These are phyloP conservation scores for Claviceps arundinis DNA, from an alignment of 2,329 filamentous ascomycete genomes.

Conservation along the genomic window DNA sequence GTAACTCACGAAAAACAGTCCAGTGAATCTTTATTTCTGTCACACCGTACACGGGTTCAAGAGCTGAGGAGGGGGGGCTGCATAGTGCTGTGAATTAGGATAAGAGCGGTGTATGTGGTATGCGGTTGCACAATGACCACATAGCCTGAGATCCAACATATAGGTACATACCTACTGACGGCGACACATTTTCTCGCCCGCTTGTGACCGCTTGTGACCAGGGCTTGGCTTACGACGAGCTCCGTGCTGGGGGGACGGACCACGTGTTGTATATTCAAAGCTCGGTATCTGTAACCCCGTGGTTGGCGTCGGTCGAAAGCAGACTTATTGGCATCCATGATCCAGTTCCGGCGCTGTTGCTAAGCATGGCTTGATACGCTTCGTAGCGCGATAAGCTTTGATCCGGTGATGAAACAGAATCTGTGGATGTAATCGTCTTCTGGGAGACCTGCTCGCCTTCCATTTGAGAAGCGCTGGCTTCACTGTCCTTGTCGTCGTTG, in stretches of 20 bases:
- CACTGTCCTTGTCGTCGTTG: background rate
- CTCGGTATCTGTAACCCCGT: slow-evolving; percentile 19
- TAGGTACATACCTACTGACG: background rate
- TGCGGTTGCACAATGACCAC: background rate
- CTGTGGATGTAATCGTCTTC: background rate
- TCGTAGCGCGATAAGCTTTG: slow-evolving; percentile 16
- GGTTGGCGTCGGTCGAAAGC: slow-evolving; percentile 21
- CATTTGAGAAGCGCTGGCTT: background rate
- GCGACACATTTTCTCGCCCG: background rate
- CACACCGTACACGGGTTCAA: background rate
- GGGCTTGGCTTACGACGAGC: background rate
- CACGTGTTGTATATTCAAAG: slow-evolving; percentile 12
- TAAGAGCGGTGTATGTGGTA: background rate
- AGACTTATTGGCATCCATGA: slow-evolving; percentile 20
- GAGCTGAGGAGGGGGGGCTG: background rate
- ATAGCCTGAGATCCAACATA: background rate
- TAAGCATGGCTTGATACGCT: slow-evolving; percentile 21
- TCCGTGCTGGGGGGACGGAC: background rate
- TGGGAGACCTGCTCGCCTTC: slow-evolving; percentile 1
- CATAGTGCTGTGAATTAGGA: background rate
- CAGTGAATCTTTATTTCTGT: too few species aligned
- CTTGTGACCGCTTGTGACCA: background rate
- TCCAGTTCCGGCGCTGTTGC: slow-evolving; percentile 12
- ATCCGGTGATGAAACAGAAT: background rate
- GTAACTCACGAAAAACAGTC: background rate